Percentiles rank a stretch among this genome's conserved stretches.
Conservation (phyloP, 2,329 filamentous ascomycete genomes). For the Nigrograna mackinnonii region DNA sequence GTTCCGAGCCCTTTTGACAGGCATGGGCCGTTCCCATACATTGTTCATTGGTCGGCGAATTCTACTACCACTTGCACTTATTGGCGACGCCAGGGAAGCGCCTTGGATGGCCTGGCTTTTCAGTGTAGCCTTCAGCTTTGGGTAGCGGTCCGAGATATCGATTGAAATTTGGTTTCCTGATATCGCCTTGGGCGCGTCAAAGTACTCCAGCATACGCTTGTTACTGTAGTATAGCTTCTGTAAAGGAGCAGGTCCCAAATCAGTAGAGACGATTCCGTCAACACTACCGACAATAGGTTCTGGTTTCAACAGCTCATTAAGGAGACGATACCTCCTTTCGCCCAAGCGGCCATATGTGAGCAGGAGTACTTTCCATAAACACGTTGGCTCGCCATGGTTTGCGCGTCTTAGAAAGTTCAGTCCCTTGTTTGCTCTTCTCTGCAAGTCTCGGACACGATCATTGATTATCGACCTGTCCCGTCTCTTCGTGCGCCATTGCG, state of each 20-base stretch:
- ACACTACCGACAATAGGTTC: constrained; percentile 15
- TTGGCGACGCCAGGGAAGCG: constrained; percentile 38
- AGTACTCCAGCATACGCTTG: constrained; percentile 30
- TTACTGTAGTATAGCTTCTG: constrained; percentile 42
- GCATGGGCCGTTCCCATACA: constrained; percentile 51
- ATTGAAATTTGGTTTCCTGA: constrained; percentile 19
- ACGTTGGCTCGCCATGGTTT: constrained; percentile 57
- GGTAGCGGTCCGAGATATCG: constrained; percentile 32
- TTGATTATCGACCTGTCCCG: constrained; percentile 23
- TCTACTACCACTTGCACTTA: no score
- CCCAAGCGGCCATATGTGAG: constrained; percentile 63
- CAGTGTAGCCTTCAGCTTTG: constrained; percentile 31
- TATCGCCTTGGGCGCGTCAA: constrained; percentile 26
- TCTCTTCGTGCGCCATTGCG: constrained; percentile 20
- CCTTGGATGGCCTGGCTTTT: constrained; percentile 31
- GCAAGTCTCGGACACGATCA: constrained; percentile 21
- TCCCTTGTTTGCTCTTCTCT: constrained; percentile 35
- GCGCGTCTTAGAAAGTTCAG: constrained; percentile 54
- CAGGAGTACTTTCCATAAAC: constrained; percentile 56
- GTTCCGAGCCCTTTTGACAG: constrained; percentile 47
- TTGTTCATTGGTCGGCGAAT: no score
- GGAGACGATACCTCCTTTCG: constrained; percentile 53
- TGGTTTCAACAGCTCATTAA: constrained; percentile 25
- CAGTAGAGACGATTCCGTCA: not conserved
- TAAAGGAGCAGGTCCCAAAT: constrained; percentile 21